Evolutionary conservation across 768 basidiomycete genomes (phyloP).

Genomic region (Galerina marginata): DNA sequence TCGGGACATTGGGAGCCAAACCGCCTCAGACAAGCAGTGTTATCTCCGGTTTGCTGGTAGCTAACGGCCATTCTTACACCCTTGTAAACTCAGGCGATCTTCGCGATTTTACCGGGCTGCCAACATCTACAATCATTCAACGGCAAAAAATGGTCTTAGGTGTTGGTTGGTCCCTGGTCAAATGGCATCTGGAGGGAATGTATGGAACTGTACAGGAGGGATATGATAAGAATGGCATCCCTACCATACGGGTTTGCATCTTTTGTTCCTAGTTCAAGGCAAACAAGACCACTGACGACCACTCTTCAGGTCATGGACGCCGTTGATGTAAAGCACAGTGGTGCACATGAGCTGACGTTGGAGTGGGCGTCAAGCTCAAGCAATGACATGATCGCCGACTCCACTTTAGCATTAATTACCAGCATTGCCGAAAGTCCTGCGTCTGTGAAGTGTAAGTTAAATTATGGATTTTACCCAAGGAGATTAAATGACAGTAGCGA

Average conservation of each 20-base stretch:
- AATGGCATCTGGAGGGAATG: constrained; percentile 98
- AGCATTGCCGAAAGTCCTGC: constrained; percentile 96
- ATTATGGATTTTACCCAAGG: not conserved
- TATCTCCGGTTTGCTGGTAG: constrained; percentile 87
- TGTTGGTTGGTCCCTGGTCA: constrained; percentile 90
- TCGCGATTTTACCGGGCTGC: constrained; percentile 91
- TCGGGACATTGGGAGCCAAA: constrained; percentile 85
- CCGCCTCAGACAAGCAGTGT: constrained; percentile 75
- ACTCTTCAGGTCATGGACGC: constrained; percentile 83
- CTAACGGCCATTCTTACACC: constrained; percentile 98
- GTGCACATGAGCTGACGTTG: constrained; percentile 80
- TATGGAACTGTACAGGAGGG: constrained; percentile 84
- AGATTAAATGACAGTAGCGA: constrained; percentile 5
- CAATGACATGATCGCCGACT: constrained; percentile 99
- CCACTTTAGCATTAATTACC: constrained; percentile 87
- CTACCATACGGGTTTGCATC: constrained; percentile 68
- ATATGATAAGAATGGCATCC: constrained; percentile 65
- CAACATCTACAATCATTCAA: constrained; percentile 89
- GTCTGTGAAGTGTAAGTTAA: constrained; percentile 85
- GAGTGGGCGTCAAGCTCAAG: constrained; percentile 97
- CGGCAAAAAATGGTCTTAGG: constrained; percentile 83
- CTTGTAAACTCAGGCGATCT: constrained; percentile 94
- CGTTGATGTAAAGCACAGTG: constrained; percentile 80
- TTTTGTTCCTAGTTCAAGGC: not conserved
- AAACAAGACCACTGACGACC: constrained; percentile 11